Percentiles rank a stretch among this genome's conserved stretches.
phyloP scores from a whole-genome alignment of 2,329 filamentous ascomycete species.

The Akanthomyces lecanii region DNA sequence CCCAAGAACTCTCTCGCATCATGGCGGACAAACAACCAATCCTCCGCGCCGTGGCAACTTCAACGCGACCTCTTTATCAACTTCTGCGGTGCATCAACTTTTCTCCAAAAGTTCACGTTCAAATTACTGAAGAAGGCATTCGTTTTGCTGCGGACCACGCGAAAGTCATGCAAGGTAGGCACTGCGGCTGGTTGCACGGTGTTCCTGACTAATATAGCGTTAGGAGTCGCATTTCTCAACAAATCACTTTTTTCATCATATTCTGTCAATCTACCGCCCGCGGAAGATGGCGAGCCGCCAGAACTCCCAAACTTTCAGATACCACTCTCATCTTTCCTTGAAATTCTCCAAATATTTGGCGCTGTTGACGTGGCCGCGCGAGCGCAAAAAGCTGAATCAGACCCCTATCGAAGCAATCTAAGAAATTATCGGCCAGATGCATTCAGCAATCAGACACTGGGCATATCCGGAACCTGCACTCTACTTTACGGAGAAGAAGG shows the following conservation, averaged over 20 bases:
- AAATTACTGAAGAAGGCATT: slow-evolving; percentile 80
- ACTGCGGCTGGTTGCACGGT: background rate
- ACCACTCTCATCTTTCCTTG: slow-evolving; percentile 79
- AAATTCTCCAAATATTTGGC: slow-evolving; percentile 93
- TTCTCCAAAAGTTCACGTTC: slow-evolving; percentile 56
- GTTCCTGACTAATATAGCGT: slow-evolving; percentile 13
- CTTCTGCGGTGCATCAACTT: slow-evolving; percentile 56
- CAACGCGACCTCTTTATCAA: slow-evolving; percentile 69
- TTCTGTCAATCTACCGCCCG: slow-evolving; percentile 53
- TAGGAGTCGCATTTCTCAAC: slow-evolving; percentile 69
- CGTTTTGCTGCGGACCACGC: slow-evolving; percentile 85
- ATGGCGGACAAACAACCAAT: slow-evolving; percentile 45
- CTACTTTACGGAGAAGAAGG: slow-evolving; percentile 73
- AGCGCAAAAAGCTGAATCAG: slow-evolving; percentile 54
- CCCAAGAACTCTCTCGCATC: slow-evolving; percentile 16
- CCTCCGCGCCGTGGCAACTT: slow-evolving; percentile 73
- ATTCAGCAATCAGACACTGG: slow-evolving; percentile 78
- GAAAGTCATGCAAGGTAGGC: slow-evolving; percentile 79
- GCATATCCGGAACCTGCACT: slow-evolving; percentile 80
- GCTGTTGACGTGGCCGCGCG: slow-evolving; percentile 65
- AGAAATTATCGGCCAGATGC: slow-evolving; percentile 64
- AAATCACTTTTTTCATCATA: slow-evolving; percentile 86
- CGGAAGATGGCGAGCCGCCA: slow-evolving; percentile 35
- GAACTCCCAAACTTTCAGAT: slow-evolving; percentile 74
- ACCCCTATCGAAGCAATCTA: slow-evolving; percentile 58